These are phyloP conservation scores for Tulasnella sp. DNA, from an alignment of 768 basidiomycete species.

Conservation along the genomic window DNA sequence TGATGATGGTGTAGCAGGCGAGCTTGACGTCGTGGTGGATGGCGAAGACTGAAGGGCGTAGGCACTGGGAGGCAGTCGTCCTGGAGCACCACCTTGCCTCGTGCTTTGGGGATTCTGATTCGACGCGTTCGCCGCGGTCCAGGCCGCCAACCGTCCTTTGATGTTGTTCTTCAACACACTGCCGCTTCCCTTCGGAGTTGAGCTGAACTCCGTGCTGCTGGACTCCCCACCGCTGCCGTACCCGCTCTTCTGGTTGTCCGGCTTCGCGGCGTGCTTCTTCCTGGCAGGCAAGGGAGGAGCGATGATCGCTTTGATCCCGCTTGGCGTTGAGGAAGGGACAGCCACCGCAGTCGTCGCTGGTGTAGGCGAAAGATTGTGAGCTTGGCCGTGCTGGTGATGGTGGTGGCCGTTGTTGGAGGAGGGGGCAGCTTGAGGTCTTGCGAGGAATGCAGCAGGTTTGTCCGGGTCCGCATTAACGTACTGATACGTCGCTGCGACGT, in stretches of 20 bases:
- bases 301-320: slow-evolving; percentile 16
- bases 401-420: slow-evolving; percentile 8
- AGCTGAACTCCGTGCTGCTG: slow-evolving; percentile 13
- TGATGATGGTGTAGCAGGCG: not conserved
- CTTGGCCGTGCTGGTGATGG: slow-evolving; percentile 2
- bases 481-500: slow-evolving; percentile 30
- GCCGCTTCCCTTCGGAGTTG: slow-evolving; percentile 1
- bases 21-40: not conserved
- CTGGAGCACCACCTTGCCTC: not conserved
- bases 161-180: not conserved
- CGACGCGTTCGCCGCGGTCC: slow-evolving; percentile 13
- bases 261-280: slow-evolving; percentile 9
- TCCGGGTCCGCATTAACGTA: slow-evolving; percentile 30
- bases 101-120: slow-evolving; percentile 9
- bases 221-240: slow-evolving; percentile 22
- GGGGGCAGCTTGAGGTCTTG: not conserved
- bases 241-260: not conserved
- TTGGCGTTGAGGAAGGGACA: not conserved
- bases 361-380: slow-evolving; percentile 25
- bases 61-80: not conserved
- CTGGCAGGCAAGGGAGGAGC: not conserved
- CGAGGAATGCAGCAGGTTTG: not conserved
- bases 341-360: slow-evolving; percentile 21
- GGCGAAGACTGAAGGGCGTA: slow-evolving; percentile 9
- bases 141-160: slow-evolving; percentile 17